A percentile compares a stretch with the other conserved stretches of the same genome.
phyloP scores from a whole-genome alignment of 1,284 basidiomycete species.

The Cutaneotrichosporon arboriforme region DNA sequence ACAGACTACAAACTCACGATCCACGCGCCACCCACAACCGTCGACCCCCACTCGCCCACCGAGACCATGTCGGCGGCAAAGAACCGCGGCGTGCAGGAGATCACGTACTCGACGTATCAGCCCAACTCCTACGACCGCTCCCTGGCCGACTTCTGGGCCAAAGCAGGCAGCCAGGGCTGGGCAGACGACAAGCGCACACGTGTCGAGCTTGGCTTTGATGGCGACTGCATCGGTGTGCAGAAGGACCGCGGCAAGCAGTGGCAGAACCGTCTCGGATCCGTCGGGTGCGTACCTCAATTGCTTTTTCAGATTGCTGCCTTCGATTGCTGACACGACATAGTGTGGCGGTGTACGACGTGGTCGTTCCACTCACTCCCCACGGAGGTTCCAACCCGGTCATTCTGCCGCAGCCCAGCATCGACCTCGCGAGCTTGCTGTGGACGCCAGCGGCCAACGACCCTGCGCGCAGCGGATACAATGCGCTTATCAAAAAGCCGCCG shows the following conservation, averaged over 20 bases:
- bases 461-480: slow-evolving; percentile 5
- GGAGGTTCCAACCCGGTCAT: slow-evolving; percentile 40
- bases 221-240: slow-evolving; percentile 41
- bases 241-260: slow-evolving; percentile 37
- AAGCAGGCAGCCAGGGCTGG: slow-evolving; percentile 22
- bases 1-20: slow-evolving; percentile 44
- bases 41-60: slow-evolving; percentile 2
- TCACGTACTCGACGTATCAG: slow-evolving; percentile 44
- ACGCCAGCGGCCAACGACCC: slow-evolving; percentile 1
- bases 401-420: slow-evolving; percentile 45
- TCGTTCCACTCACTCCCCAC: slow-evolving; percentile 32
- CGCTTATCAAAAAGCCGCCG: slow-evolving; percentile 23
- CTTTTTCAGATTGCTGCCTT: background rate
- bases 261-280: slow-evolving; percentile 34
- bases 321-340: slow-evolving; percentile 14
- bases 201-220: slow-evolving; percentile 44
- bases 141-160: slow-evolving; percentile 43
- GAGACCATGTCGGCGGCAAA: slow-evolving; percentile 2
- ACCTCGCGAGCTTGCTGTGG: slow-evolving; percentile 29
- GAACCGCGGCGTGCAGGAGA: slow-evolving; percentile 33
- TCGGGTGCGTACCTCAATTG: slow-evolving; percentile 30
- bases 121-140: slow-evolving; percentile 45
- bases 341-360: slow-evolving; percentile 47
- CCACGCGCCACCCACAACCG: slow-evolving; percentile 5
- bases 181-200: slow-evolving; percentile 28